Evolutionary conservation across 2,329 filamentous ascomycete species (phyloP).

Genomic region (Colletotrichum spinosum): DNA sequence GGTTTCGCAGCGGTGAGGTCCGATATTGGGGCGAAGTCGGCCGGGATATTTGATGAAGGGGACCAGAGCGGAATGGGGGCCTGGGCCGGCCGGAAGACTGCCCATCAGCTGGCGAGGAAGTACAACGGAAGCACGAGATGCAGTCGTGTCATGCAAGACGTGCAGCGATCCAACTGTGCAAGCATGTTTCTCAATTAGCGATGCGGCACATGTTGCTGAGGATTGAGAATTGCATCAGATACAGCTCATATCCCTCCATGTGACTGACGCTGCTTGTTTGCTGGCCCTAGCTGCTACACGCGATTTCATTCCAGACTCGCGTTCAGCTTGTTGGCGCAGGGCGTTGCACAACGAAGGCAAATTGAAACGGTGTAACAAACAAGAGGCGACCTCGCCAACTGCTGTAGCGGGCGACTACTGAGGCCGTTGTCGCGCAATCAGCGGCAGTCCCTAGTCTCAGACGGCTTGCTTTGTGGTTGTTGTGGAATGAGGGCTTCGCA

Average conservation of each 20-base stretch:
- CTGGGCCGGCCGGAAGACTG: conserved; percentile 29
- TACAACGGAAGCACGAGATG: conserved; percentile 8
- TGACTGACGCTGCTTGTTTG: background rate
- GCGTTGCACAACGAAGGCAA: background rate
- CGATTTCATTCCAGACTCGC: conserved; percentile 22
- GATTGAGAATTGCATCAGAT: background rate
- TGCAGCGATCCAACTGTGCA: conserved; percentile 29
- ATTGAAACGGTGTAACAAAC: conserved; percentile 8
- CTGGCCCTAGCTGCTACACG: background rate
- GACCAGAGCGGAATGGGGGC: conserved; percentile 17
- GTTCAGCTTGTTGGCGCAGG: background rate
- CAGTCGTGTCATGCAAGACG: conserved; percentile 22
- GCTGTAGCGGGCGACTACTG: conserved; percentile 3
- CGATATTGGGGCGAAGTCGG: conserved; percentile 22
- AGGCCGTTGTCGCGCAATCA: conserved; percentile 9
- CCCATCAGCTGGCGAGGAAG: conserved; percentile 18
- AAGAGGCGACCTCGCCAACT: conserved; percentile 13
- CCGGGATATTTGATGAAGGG: conserved; percentile 31
- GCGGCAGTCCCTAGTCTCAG: conserved; percentile 7
- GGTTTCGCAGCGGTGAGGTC: conserved; percentile 14
- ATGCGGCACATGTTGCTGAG: conserved; percentile 9
- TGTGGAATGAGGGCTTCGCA: background rate
- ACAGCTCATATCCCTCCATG: conserved; percentile 4
- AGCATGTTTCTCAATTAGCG: background rate
- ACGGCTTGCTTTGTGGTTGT: background rate